Evolutionary conservation across 768 basidiomycete genomes (phyloP).

Genomic region (Lactifluus volemus): DNA sequence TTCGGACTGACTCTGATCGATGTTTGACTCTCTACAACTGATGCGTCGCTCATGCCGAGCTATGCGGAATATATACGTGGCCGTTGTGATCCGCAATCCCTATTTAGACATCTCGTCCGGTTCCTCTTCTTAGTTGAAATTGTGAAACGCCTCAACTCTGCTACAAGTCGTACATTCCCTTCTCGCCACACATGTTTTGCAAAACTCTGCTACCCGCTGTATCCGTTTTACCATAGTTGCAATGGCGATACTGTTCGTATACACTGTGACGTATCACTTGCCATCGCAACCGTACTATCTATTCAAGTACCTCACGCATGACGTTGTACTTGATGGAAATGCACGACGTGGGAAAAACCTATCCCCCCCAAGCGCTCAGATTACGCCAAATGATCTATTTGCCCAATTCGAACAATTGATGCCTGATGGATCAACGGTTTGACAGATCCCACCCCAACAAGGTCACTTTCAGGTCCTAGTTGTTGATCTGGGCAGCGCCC

Average conservation of each 20-base stretch:
- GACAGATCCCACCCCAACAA: too few species aligned
- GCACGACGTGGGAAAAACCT: too few species aligned
- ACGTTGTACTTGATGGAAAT: too few species aligned
- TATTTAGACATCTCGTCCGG: background rate
- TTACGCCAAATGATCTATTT: too few species aligned
- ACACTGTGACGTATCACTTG: background rate
- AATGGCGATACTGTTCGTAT: background rate
- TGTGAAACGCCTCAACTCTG: too few species aligned
- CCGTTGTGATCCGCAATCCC: background rate
- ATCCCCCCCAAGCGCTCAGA: too few species aligned
- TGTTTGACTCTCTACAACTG: background rate
- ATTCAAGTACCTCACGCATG: background rate
- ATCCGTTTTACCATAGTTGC: background rate
- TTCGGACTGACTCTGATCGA: background rate
- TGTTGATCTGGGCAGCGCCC: too few species aligned
- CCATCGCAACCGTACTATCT: background rate
- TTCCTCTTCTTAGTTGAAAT: background rate
- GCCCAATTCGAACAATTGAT: too few species aligned
- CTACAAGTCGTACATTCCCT: too few species aligned
- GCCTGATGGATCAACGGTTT: too few species aligned
- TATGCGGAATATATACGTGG: background rate
- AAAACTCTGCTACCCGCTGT: background rate
- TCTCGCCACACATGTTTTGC: background rate
- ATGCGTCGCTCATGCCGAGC: background rate
- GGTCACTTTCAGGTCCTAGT: too few species aligned